phyloP scores from a whole-genome alignment of 2,329 filamentous ascomycete species.

The Magnaporthales sp. region DNA sequence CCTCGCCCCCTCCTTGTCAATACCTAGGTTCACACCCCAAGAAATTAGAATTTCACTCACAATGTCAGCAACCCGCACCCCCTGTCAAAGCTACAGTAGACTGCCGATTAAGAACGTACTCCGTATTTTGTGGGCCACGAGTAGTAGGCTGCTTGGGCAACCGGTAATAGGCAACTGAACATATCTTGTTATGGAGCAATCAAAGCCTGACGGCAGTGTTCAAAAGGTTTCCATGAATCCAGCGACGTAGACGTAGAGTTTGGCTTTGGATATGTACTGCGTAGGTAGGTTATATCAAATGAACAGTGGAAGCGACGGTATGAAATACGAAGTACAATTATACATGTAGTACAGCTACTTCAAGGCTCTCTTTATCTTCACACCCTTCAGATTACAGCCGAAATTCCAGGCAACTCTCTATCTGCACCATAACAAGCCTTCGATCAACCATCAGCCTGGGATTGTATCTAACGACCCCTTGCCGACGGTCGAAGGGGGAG shows the following conservation, averaged over 20 bases:
- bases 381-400: neutral
- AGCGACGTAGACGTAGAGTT: too few species aligned
- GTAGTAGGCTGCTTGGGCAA: too few species aligned
- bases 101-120: neutral
- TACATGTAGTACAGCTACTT: neutral
- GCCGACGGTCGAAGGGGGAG: constrained; percentile 26
- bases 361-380: neutral
- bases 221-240: too few species aligned
- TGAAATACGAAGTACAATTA: too few species aligned
- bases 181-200: too few species aligned
- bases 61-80: neutral
- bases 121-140: too few species aligned
- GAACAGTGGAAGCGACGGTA: too few species aligned
- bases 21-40: neutral
- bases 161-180: too few species aligned
- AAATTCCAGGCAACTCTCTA: neutral
- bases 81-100: neutral
- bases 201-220: too few species aligned
- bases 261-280: too few species aligned
- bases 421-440: neutral
- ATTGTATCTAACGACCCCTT: constrained; percentile 29
- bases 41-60: neutral
- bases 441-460: constrained; percentile 19
- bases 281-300: too few species aligned
- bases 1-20: neutral